Evolutionary conservation across 2,329 filamentous ascomycete species (phyloP), one percentile per base, ranked within the genome.

Genomic region (Aspergillus glaucus): DNA sequence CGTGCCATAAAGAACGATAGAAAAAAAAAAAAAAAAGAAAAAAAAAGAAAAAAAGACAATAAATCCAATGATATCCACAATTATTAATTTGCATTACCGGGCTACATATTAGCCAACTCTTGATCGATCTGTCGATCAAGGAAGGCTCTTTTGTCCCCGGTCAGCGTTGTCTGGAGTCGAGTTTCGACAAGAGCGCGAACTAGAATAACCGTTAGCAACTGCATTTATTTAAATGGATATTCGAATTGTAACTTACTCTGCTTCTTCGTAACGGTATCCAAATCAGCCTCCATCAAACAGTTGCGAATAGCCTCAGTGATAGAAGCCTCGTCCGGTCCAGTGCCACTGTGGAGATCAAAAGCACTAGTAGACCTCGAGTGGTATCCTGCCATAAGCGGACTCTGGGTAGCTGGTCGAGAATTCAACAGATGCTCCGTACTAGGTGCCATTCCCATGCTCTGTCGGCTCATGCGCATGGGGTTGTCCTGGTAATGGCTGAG

Each of bases 211-310:
- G 44, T 57, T 48, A 53, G 51, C 9, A 8, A 26, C 3, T 14
- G 9, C n/a, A 32, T 19, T 42, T 17, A 8, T 19, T 45, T 36
- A 30, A 32, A 34, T 22, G 41, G 19, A 12, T 46, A 34, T n/a
- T 3, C 8, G 32, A 28, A 36, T n/a, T 1, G 15, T 7, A 36
- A 65, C 68, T 75, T 75, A 66, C 82, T 73, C 73, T 97, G 92
- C 75, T 98, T 98, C 83, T 97, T 98, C 6, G 93, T 98, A 43
- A 97, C 88, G n/a, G 81, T 92, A 67, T 98, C 93, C 39, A 98
- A 77, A 68, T 98, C 92, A 0, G 96, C 90, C 62, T 96, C 92
- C 14, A 78, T 73, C 53, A 98, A 76, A 59, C 93, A 93, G 45
- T 79, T 76, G 62, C 89, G 86, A 53, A 97, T 92, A 1, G 88